Conservation (phyloP, 768 basidiomycete species). For the Hericium erinaceus region DNA sequence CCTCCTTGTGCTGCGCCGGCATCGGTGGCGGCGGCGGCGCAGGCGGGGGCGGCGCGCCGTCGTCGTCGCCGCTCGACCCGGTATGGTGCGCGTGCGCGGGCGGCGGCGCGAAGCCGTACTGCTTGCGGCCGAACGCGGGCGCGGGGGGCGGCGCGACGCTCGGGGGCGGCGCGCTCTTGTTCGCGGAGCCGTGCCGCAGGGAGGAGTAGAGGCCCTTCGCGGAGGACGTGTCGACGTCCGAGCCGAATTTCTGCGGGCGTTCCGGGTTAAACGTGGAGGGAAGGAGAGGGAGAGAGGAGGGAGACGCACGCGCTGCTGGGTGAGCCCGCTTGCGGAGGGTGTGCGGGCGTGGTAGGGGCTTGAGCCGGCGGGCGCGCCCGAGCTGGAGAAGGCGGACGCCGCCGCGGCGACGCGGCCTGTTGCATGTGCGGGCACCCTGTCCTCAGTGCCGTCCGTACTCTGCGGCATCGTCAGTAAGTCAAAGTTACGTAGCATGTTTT, state of each 20-base stretch:
- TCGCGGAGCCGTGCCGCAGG: slow-evolving; percentile 34
- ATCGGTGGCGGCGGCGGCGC: not conserved
- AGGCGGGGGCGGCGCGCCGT: not conserved
- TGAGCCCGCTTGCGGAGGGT: not conserved
- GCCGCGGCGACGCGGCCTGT: slow-evolving; percentile 53
- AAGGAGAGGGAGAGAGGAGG: not conserved
- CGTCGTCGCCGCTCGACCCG: no score
- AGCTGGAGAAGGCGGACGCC: slow-evolving; percentile 31
- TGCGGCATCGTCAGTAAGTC: no score
- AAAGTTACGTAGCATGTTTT: no score
- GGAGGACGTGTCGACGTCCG: slow-evolving; percentile 44
- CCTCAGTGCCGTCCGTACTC: no score
- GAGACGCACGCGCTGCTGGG: not conserved
- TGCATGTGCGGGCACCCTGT: slow-evolving; percentile 27
- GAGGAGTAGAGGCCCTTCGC: slow-evolving; percentile 35
- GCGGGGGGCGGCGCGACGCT: slow-evolving; percentile 30
- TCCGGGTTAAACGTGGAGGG: not conserved
- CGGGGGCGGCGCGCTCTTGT: slow-evolving; percentile 29
- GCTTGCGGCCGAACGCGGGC: slow-evolving; percentile 29
- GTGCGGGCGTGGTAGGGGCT: no score
- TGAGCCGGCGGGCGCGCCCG: not conserved
- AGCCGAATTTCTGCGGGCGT: slow-evolving; percentile 42
- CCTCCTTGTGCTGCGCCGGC: slow-evolving; percentile 4
- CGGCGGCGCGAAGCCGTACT: slow-evolving; percentile 43
- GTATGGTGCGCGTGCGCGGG: slow-evolving; percentile 26